Evolutionary conservation across 2,329 filamentous ascomycete genomes (phyloP), one percentile per base, ranked within the genome.

Genomic region (Cyclaneusma minus): DNA sequence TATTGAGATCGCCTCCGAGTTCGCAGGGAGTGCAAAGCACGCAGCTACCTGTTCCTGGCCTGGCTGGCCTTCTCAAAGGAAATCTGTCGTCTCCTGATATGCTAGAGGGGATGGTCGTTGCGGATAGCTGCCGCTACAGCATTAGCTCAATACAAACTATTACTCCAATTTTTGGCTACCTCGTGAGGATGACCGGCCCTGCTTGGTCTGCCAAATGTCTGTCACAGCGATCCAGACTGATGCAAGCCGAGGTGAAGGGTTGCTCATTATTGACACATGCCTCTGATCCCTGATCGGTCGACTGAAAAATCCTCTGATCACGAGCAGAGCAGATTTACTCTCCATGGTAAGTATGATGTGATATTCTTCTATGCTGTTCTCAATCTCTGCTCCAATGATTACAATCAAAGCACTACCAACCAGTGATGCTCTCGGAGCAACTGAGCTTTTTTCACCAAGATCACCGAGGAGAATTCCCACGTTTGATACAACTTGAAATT

Each of bases 341-440:
- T 11, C 7, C 18, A 20, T 11, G 18, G 7, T 7, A 20, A 20
- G 7, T 7, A 11, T 20, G 11, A 20, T 7, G 5, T 24, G 19
- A 19, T 20, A 17, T 17, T 19, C 20, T 21, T 22, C 14, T 19
- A n/a, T 28, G 16, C 14, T 11, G 17, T 13, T 15, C n/a, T 15
- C 13, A 11, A 8, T 20, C 13, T 21, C 11, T 13, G 10, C 15
- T 30, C 30, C 30, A 30, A 48, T 46, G 46, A 49, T 47, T 48
- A 48, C 37, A 38, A 46, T 36, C 41, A 39, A 48, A 23, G 43
- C 47, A 49, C 47, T 50, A 45, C n/a, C 48, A 50, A 50, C 48
- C 49, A 40, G 35, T 50, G 45, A 49, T 35, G 13, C 41, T 44
- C 35, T 31, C 31, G 30, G 37, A 44, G 42, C 35, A 24, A 37